Evolutionary conservation across 306 rosid species (phyloP).

Genomic region (Crataegus laevigata): DNA sequence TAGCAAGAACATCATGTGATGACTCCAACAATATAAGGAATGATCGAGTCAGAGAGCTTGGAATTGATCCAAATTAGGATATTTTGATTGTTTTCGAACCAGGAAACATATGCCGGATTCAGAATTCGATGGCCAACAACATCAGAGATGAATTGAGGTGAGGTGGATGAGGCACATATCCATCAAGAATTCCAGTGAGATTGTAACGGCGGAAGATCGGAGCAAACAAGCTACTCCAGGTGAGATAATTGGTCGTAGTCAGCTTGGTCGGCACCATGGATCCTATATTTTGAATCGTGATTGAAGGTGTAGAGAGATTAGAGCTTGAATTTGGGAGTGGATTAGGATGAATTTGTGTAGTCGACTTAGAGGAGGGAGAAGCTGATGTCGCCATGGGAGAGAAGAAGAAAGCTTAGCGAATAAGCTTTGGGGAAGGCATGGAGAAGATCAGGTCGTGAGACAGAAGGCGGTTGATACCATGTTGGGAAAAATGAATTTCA

Average conservation of each 20-base stretch:
- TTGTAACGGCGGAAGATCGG: too few relatives aligned
- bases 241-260: background rate
- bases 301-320: background rate
- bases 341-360: background rate
- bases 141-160: background rate
- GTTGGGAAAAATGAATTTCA: too few relatives aligned
- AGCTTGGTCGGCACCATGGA: background rate
- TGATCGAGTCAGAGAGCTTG: too few relatives aligned
- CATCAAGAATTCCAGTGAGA: background rate
- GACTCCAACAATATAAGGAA: background rate
- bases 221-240: background rate
- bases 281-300: background rate
- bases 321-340: background rate
- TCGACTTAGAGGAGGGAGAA: background rate
- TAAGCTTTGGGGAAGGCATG: background rate
- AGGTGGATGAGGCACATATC: background rate
- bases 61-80: background rate
- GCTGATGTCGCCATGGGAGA: background rate
- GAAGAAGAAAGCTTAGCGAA: background rate
- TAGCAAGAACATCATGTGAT: background rate
- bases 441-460: too few relatives aligned
- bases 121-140: background rate
- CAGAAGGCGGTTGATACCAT: too few relatives aligned
- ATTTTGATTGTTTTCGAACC: too few relatives aligned
- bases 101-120: too few relatives aligned